Base-by-base conservation (phyloP, 805 yeast genomes). In the Suhomyces sp. region DNA sequence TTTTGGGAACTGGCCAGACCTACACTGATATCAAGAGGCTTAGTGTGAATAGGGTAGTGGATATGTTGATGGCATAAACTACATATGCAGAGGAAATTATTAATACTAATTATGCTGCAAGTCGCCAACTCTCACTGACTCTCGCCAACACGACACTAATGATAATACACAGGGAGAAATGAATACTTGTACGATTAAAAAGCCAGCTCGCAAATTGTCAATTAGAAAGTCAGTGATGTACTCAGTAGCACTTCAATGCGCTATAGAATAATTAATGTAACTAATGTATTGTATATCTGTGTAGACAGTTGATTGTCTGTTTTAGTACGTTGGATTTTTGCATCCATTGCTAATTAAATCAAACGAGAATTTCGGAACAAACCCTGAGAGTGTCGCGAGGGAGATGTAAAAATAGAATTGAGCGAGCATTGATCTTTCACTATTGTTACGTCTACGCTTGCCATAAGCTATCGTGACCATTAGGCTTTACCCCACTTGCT, bases 1-100 rank as follows among this genome's bases (percentile, higher is more conserved):
- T 94, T 69, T 94, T 93, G 50, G 99, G 99, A 35, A 90, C 92
- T 2, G 99, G 99, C 10, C 99, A 93, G 74, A 93, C 96, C 2
- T 93, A 93, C 64, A 93, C 98, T 0, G 99, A 93, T 69, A 77
- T 93, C 55, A 83, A 97, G 69, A 87, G 96, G 10, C 74, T 93
- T 60, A 88, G 93, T 65, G 96, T 93, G 8, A 90, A 87, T 54
- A 87, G 96, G 87, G 97, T 97, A 0, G 98, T 94, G 17, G 84
- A 86, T 56, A 84, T 87, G 77, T 76, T 93, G 59, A 85, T 90
- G 85, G 76, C 84, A 31, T 87, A 67, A 26, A 26, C 27, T 19
- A 3, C 19, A 19, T 19, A 3, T 19, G 3, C 19, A 19, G 3
- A 19, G 19, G 26, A 24, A 24, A 24, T 24, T 4, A 19, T 4